Evolutionary conservation across 2,329 filamentous ascomycete species (phyloP).

Genomic region (Eurotiales sp.): DNA sequence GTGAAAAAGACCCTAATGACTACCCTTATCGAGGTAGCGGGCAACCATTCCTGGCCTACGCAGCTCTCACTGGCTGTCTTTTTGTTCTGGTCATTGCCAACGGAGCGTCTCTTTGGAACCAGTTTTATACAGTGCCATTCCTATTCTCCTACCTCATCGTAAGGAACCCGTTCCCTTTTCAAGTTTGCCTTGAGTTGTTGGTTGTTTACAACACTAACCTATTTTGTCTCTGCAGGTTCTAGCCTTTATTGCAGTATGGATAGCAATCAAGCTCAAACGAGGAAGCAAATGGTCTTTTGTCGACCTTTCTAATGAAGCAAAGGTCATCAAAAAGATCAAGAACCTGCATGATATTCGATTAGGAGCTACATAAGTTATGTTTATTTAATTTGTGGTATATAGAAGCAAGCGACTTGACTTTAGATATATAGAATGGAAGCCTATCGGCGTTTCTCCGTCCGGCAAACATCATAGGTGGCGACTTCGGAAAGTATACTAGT

Average conservation of each 20-base stretch:
- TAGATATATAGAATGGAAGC: constrained; percentile 1
- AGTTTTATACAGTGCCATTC: constrained; percentile 33
- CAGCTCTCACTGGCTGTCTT: constrained; percentile 34
- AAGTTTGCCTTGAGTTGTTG: too few species aligned
- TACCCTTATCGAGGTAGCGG: constrained; percentile 40
- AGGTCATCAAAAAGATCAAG: constrained; percentile 27
- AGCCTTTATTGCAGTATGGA: constrained; percentile 28
- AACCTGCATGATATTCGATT: constrained; percentile 28
- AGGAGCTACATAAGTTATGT: constrained; percentile 15
- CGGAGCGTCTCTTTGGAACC: constrained; percentile 34
- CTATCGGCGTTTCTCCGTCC: too few species aligned
- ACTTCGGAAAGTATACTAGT: too few species aligned
- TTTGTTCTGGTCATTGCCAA: constrained; percentile 34
- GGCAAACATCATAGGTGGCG: too few species aligned
- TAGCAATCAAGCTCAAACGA: constrained; percentile 26
- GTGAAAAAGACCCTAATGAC: constrained; percentile 19
- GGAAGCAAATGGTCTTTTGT: constrained; percentile 27
- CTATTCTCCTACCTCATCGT: constrained; percentile 39
- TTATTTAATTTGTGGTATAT: too few species aligned
- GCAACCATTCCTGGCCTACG: constrained; percentile 36
- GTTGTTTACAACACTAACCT: too few species aligned
- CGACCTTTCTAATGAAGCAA: constrained; percentile 27
- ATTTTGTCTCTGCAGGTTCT: constrained; percentile 30
- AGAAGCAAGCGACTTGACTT: too few species aligned
- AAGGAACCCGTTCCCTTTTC: constrained; percentile 17